Base-by-base conservation (phyloP, 2,329 filamentous ascomycete genomes). In the Metarhizium anisopliae region DNA sequence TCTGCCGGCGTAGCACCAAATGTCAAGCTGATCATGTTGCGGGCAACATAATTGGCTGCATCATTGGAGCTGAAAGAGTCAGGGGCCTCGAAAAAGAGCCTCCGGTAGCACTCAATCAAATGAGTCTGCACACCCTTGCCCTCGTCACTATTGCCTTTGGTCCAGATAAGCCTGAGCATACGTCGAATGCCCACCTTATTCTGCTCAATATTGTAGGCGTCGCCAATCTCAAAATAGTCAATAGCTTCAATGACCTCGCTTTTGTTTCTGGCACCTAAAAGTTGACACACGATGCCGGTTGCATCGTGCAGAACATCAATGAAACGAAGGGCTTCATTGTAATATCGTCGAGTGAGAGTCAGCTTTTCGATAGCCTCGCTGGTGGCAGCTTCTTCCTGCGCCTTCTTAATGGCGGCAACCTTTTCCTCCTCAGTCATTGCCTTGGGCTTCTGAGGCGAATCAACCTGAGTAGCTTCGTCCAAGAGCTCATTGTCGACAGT, bases 21-120 rank as follows among this genome's bases (percentile, higher is more conserved):
- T 0, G 94, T 99, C 66, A 99, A 75, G 77, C 92, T 96, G 71
- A 97, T 97, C 93, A 99, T 99, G 72, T 97, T 99, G 59, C 92
- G 85, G 30, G 93, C 93, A 65, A 99, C 87, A 68, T 95, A 99
- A 69, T 95, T 96, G 51, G 94, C 92, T 2, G 92, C 86, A 66
- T 96, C 92, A 62, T 96, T 96, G 35, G 85, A 77, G 57, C 81
- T 90, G 73, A 96, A 96, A 4, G 85, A 85, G 58, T 91, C 90
- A 0, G 94, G 94, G 0, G 95, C 92, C 66, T 96, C 90, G 64
- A 99, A 99, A 73, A 97, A 99, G 1, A 99, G 82, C 20, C 90
- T 85, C 67, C 89, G 94, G 76, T 99, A 99, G 70, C 90, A 96
- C 63, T 99, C 94, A 61, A 99, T 96, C 35, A 99, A 79, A 71